A percentile compares a stretch with the other conserved stretches of the same genome.
These are phyloP conservation scores for Saprolegnia parasitica DNA, from an alignment of 352 stramenopile genomes.

Conservation along the genomic window DNA sequence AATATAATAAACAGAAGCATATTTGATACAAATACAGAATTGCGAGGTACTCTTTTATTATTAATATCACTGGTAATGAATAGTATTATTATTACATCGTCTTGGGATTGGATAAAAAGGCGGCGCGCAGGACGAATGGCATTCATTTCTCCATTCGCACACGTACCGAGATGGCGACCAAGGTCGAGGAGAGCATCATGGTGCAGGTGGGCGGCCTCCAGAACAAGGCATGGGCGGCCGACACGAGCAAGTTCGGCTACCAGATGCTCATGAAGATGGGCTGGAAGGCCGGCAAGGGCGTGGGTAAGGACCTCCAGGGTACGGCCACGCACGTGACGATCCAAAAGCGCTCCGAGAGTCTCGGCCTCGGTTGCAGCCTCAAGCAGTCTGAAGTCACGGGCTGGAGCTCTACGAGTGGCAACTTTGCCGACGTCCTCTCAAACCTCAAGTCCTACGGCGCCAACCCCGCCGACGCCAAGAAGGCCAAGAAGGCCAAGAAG, in stretches of 20 bases:
- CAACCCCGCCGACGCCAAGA: conserved; percentile 37
- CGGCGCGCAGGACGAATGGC: not conserved
- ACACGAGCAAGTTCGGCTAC: conserved; percentile 91
- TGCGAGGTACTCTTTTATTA: too few relatives aligned
- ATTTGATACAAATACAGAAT: too few relatives aligned
- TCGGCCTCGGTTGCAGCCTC: conserved; percentile 89
- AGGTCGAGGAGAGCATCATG: conserved; percentile 47
- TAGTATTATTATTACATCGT: too few relatives aligned
- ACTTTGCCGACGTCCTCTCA: conserved; percentile 82
- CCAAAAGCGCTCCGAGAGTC: conserved; percentile 76
- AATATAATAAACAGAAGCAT: too few relatives aligned
- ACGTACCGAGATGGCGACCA: conserved; percentile 1
- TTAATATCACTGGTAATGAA: too few relatives aligned
- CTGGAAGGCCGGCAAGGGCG: conserved; percentile 90
- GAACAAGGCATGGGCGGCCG: conserved; percentile 83
- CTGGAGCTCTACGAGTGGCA: conserved; percentile 71
- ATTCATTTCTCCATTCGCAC: conserved; percentile 7
- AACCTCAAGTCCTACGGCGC: conserved; percentile 69
- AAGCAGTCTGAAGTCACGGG: conserved; percentile 85
- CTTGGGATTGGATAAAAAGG: conserved; percentile 7
- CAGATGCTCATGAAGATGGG: conserved; percentile 97
- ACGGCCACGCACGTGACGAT: conserved; percentile 85
- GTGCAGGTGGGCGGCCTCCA: conserved; percentile 78
- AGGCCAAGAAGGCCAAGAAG: conserved; percentile 54
- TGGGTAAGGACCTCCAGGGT: conserved; percentile 91